Base-by-base conservation (phyloP, 129 eudicot species). In the Daucus carota region DNA sequence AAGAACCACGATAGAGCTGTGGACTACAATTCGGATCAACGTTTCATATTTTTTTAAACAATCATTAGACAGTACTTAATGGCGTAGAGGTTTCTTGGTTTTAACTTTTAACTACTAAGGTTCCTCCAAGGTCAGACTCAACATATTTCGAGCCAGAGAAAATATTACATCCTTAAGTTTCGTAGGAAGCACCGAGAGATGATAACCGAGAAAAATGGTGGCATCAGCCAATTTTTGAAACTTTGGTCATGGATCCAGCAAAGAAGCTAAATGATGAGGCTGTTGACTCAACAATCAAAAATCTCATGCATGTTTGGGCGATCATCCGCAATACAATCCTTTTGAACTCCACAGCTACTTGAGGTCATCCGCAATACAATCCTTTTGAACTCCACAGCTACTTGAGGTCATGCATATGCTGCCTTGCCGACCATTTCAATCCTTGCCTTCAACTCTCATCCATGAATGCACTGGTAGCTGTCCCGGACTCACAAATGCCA, bases 181-280 rank as follows among this genome's bases (percentile, higher is more conserved):
- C 78, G 80, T 33, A 42, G 42, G 42, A 46, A 36, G 8, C 34
- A 80, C 52, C 73, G 75, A 67, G 73, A 80, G 31, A 42, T 83
- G 57, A 73, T 83, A 76, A 72, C 77, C 0, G n/a, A n/a, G n/a
- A n/a, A n/a, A n/a, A n/a, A n/a, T n/a, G n/a, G n/a, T n/a, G 73
- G 79, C 84, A 80, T 63, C 84, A 82, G 2, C 84, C 84, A 0
- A 80, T 69, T 10, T 84, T 83, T 29, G 69, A 72, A 13, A 76
- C 77, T 10, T n/a, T 83, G 40, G 87, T 84, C 15, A 79, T 83
- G 84, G 84, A 83, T 26, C 63, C 81, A 5, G 67, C 38, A 24
- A 86, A 80, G 78, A 83, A 83, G 54, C n/a, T n/a, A n/a, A 40
- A 40, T 40, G 43, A 40, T 6, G 43, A 40, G 43, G 43, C 43